Conservation (phyloP, 768 basidiomycete genomes). For the Lactifluus hygrophoroides region DNA sequence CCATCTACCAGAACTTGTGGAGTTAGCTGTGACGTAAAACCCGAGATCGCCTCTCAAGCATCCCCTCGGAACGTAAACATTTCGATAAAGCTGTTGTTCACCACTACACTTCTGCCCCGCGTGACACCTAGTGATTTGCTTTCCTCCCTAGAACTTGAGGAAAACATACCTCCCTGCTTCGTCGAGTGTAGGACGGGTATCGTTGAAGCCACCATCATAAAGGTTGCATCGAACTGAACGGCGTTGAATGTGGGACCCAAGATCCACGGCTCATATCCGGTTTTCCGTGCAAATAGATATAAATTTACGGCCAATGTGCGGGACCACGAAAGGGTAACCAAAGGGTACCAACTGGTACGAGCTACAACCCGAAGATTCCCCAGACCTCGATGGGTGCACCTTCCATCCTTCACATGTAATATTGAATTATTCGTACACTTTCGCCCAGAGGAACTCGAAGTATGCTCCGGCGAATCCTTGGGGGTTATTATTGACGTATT, state of each 20-base stretch:
- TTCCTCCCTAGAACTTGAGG: too few relatives aligned
- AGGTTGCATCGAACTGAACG: too few relatives aligned
- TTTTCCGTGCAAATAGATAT: neutral
- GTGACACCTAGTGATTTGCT: neutral
- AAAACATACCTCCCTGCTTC: too few relatives aligned
- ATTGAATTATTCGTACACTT: constrained; percentile 38
- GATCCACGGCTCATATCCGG: neutral
- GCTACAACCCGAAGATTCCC: too few relatives aligned
- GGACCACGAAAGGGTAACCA: too few relatives aligned
- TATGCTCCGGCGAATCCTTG: constrained; percentile 57
- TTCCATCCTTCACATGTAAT: too few relatives aligned
- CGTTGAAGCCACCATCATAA: neutral
- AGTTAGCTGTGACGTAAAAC: neutral
- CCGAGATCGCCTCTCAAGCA: neutral
- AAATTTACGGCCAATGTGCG: too few relatives aligned
- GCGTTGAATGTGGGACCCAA: neutral
- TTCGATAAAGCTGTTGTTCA: neutral
- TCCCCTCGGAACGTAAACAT: neutral
- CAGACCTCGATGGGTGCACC: too few relatives aligned
- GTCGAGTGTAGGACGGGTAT: too few relatives aligned
- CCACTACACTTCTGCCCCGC: neutral
- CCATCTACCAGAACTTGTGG: too few relatives aligned
- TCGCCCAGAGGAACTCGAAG: constrained; percentile 60
- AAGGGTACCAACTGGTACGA: too few relatives aligned
- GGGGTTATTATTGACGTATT: constrained; percentile 60